phyloP scores from a whole-genome alignment of 2,329 filamentous ascomycete genomes.

The Aspergillus texensis region DNA sequence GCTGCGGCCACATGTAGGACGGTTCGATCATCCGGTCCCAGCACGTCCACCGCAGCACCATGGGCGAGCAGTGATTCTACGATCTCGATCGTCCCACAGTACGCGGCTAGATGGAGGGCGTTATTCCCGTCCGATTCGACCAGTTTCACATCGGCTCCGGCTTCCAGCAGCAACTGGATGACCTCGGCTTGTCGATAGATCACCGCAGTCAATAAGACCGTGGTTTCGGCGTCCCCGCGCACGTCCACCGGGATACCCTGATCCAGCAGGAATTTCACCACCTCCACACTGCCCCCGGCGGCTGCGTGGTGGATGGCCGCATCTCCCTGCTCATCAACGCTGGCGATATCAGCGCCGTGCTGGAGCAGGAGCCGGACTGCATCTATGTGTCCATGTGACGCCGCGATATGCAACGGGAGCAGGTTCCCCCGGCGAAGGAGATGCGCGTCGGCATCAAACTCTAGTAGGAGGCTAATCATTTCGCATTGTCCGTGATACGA shows the following conservation, averaged over 20 bases:
- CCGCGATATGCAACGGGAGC: constrained; percentile 2
- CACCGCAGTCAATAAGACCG: not conserved
- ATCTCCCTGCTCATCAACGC: not conserved
- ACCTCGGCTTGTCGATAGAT: not conserved
- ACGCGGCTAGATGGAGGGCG: not conserved
- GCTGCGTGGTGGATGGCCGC: constrained; percentile 2
- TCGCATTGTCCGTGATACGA: not conserved
- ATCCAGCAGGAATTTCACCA: not conserved
- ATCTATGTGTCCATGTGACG: not conserved
- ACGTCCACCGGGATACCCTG: not conserved
- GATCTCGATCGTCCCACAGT: not conserved
- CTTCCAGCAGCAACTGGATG: not conserved
- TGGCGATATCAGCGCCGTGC: constrained; percentile 1
- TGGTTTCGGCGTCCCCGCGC: not conserved
- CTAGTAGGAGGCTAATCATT: not conserved
- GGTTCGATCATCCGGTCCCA: not conserved
- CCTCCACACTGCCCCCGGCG: constrained; percentile 1
- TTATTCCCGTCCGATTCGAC: not conserved
- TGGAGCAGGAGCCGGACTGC: not conserved
- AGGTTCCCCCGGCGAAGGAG: not conserved
- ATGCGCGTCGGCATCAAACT: constrained; percentile 4
- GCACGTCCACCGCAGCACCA: not conserved
- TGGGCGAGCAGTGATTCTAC: not conserved
- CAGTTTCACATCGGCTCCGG: constrained; percentile 1
- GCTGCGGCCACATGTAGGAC: not conserved